These are phyloP conservation scores for Aspergillus funiculosus DNA, from an alignment of 495 filamentous ascomycete species.

Conservation along the genomic window DNA sequence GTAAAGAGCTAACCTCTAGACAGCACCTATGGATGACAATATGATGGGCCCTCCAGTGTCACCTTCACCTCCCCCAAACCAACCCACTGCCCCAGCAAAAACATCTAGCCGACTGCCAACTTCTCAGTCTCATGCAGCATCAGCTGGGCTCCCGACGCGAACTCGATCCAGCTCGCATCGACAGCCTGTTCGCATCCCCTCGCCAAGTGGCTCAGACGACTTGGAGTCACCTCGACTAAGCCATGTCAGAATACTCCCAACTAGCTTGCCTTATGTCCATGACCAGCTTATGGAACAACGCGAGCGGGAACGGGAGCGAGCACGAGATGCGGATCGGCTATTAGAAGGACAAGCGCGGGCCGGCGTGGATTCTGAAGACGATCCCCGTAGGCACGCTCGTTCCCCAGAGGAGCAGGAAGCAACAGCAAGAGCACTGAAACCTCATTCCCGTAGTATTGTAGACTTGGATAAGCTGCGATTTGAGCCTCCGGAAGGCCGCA, in stretches of 20 bases:
- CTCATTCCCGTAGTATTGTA: conserved; percentile 63
- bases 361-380: conserved; percentile 37
- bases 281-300: conserved; percentile 78
- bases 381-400: conserved; percentile 43
- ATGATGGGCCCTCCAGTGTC: conserved; percentile 27
- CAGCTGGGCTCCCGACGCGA: conserved; percentile 15
- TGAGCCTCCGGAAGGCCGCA: conserved; percentile 62
- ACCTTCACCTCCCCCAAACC: conserved; percentile 22
- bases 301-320: conserved; percentile 40
- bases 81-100: conserved; percentile 16
- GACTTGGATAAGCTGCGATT: conserved; percentile 50
- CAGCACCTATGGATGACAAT: conserved; percentile 42
- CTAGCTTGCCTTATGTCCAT: conserved; percentile 83
- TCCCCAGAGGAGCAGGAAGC: conserved; percentile 71
- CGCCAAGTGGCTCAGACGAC: conserved; percentile 27
- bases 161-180: conserved; percentile 28
- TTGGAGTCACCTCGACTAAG: conserved; percentile 47
- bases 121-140: conserved; percentile 20
- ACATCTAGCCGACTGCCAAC: conserved; percentile 21
- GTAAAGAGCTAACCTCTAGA: conserved; percentile 14
- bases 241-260: conserved; percentile 85
- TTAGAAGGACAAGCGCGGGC: conserved; percentile 27
- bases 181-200: conserved; percentile 22
- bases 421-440: conserved; percentile 69
- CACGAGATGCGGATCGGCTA: conserved; percentile 23